These are phyloP conservation scores for Pseudopithomyces chartarum DNA, from an alignment of 2,329 filamentous ascomycete genomes.

Conservation along the genomic window DNA sequence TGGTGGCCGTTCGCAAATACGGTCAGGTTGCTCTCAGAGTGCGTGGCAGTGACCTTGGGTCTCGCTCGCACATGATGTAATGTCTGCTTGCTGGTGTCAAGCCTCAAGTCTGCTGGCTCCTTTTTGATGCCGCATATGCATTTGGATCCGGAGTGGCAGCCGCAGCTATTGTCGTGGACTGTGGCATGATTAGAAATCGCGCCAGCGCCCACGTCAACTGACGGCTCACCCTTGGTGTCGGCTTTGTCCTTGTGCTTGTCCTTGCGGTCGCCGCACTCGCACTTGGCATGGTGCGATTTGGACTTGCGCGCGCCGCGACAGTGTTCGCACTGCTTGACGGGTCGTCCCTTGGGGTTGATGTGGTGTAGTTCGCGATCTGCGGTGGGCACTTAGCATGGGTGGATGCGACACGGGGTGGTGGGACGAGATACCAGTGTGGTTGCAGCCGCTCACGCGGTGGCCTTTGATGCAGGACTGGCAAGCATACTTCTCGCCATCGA, in stretches of 20 bases:
- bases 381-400: conserved; percentile 21
- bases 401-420: conserved; percentile 21
- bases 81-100: conserved; percentile 51
- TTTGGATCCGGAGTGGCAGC: conserved; percentile 63
- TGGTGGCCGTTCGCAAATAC: conserved; percentile 68
- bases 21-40: conserved; percentile 64
- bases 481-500: conserved; percentile 93
- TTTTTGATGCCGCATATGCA: conserved; percentile 67
- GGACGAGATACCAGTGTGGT: conserved; percentile 75
- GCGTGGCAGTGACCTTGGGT: conserved; percentile 61
- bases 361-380: conserved; percentile 88
- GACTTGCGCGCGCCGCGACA: conserved; percentile 96
- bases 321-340: conserved; percentile 96
- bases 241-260: conserved; percentile 54
- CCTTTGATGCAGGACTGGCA: conserved; percentile 98
- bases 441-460: conserved; percentile 98
- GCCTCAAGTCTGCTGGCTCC: conserved; percentile 55
- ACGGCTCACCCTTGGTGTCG: conserved; percentile 45
- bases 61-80: conserved; percentile 55
- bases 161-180: conserved; percentile 50
- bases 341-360: conserved; percentile 97
- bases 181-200: conserved; percentile 36
- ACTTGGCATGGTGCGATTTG: conserved; percentile 91
- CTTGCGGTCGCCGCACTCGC: conserved; percentile 91
- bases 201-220: conserved; percentile 35